These are phyloP conservation scores for Corynascus novoguineensis DNA, from an alignment of 495 filamentous ascomycete species.

Conservation along the genomic window DNA sequence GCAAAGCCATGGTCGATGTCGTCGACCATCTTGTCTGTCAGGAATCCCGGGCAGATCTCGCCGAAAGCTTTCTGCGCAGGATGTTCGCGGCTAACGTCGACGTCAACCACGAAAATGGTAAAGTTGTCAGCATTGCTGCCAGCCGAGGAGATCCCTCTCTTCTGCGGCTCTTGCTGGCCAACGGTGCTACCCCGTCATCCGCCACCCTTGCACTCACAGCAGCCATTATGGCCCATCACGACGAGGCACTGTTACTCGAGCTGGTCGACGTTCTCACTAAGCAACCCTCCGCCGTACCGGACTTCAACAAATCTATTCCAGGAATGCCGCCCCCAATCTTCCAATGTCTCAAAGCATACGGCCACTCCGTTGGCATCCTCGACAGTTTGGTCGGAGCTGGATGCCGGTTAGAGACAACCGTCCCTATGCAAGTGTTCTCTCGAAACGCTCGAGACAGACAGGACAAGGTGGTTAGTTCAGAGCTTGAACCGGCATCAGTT, in stretches of 20 bases:
- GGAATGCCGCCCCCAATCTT: conserved; percentile 26
- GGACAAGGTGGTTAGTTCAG: conserved; percentile 19
- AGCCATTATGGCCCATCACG: conserved; percentile 26
- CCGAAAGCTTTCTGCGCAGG: conserved; percentile 29
- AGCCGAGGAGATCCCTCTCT: conserved; percentile 33
- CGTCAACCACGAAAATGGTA: conserved; percentile 40
- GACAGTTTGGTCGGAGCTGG: conserved; percentile 21
- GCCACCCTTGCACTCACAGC: conserved; percentile 35
- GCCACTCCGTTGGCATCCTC: conserved; percentile 20
- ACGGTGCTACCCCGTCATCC: conserved; percentile 29
- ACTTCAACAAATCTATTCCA: conserved; percentile 22
- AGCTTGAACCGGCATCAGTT: conserved; percentile 32
- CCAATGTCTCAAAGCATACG: conserved; percentile 26
- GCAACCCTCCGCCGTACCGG: conserved; percentile 1
- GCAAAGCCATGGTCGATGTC: conserved; percentile 35
- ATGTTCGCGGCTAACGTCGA: conserved; percentile 36
- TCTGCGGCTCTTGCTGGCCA: conserved; percentile 30
- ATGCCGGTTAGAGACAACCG: conserved; percentile 22
- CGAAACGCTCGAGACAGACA: conserved; percentile 5
- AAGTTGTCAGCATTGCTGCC: conserved; percentile 36
- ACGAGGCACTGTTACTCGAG: conserved; percentile 14
- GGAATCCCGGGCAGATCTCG: conserved; percentile 23
- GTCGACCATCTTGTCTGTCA: conserved; percentile 31
- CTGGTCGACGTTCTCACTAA: conserved; percentile 20
- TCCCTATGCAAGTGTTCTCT: conserved; percentile 18